phyloP scores from a whole-genome alignment of 73 alveolate species.

The Breviolum minutum region DNA sequence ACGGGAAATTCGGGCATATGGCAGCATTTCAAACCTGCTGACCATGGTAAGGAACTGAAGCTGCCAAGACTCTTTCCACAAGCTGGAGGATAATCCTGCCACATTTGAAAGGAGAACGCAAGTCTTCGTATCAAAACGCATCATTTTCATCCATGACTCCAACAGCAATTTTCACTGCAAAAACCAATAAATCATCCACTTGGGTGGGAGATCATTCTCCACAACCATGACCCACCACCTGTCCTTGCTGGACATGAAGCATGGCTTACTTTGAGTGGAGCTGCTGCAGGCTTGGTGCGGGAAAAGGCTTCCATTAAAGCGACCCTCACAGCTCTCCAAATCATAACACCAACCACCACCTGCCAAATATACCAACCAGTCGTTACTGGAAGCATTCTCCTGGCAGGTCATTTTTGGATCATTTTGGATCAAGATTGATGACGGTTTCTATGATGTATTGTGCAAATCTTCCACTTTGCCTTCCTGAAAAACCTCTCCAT shows the following conservation, averaged over 20 bases:
- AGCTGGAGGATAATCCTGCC: conserved; percentile 11
- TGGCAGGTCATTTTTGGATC: neutral
- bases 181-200: neutral
- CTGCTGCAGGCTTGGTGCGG: conserved; percentile 56
- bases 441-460: neutral
- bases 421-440: too few relatives aligned
- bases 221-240: neutral
- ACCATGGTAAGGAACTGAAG: too few relatives aligned
- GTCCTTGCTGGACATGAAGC: conserved; percentile 89
- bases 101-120: neutral
- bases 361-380: conserved; percentile 55
- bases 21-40: neutral
- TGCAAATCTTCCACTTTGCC: neutral
- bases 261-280: conserved; percentile 38
- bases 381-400: conserved; percentile 42
- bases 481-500: neutral
- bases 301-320: conserved; percentile 11
- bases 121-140: neutral
- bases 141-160: neutral
- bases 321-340: conserved; percentile 36
- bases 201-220: neutral
- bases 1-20: too few relatives aligned
- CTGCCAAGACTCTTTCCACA: conserved; percentile 48
- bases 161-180: neutral
- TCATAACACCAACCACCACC: conserved; percentile 95